Evolutionary conservation across 169 alveolate genomes (phyloP), one percentile per base, ranked within the genome.

Genomic region (Haemoproteus tartakovskyi): DNA sequence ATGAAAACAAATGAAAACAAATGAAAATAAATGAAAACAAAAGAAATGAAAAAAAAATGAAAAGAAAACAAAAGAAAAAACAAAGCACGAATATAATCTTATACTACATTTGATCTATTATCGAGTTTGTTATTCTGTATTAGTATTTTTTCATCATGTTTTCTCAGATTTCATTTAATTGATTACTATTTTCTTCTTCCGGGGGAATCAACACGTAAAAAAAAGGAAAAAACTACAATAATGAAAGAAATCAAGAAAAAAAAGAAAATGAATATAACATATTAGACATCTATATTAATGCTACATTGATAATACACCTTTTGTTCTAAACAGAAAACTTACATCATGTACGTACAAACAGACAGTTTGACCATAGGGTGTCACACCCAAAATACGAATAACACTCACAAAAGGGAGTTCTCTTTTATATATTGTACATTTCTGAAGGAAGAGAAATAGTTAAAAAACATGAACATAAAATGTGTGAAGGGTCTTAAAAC

Each of bases 301-400:
- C n/a, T n/a, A n/a, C n/a, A n/a, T n/a, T n/a, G n/a, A n/a, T n/a
- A n/a, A n/a, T n/a, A n/a, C n/a, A n/a, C 22, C 14, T 40, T 48
- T 63, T 50, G 26, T 18, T 41, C 1, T 27, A 8, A 48, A 2
- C 14, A 14, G 22, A 36, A 8, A 48, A 50, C 80, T 47, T 43
- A 63, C 80, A 21, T 48, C 80, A 22, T 63, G 80, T 40, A 63
- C 46, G 29, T 63, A 63, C 62, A 63, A 19, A 56, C 80, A 63
- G 47, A 63, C 80, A 40, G 64, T 48, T 54, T 63, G 80, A 41
- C 80, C 80, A 16, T 30, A 50, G 22, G 18, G 21, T 12, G 64
- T 63, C 37, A 63, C 56, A 30, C 80, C 80, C 29, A 63, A 50
- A 50, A 63, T 63, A 33, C 51, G 80, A 63, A 63, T 63, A 45